Base-by-base conservation (phyloP, 2,329 filamentous ascomycete species). In the Cladobotryum protrusum region DNA sequence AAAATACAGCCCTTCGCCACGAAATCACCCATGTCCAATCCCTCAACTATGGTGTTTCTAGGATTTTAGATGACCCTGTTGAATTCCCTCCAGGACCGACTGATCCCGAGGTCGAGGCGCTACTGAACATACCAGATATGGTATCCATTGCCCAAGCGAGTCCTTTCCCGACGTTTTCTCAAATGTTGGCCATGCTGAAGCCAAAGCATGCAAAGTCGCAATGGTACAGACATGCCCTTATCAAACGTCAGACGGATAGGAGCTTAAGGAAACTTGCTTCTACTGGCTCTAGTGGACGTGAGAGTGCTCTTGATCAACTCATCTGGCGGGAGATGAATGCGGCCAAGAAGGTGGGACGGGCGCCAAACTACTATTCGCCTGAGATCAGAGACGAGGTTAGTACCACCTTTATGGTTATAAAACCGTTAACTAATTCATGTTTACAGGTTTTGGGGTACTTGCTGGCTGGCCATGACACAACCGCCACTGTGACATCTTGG, bases 341-440 rank as follows among this genome's bases (percentile, higher is more conserved):
- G 2, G 67, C 68, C 0, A 53, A 60, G 41, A 67, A 62, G 52
- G 56, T 53, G 11, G 62, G 57, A 1, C 57, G 68, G 18, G 24
- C 52, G 5, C 63, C 67, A 0, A 51, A 66, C 17, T 69, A 66
- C 46, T 59, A 64, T 47, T 66, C 63, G 0, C 55, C 56, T 1
- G 54, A 52, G 12, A 66, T 71, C n/a, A 55, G 61, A 20, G 67
- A 70, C 48, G 68, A 71, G 55, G 63, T 64, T 46, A 32, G 57
- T 41, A 5, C 9, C 5, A 4, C 7, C n/a, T 2, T 2, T 15
- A 7, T 11, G 39, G 14, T 13, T 18, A 14, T 5, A n/a, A 4
- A 3, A 7, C 32, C 5, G 20, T 48, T 1, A n/a, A 5, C 42
- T 51, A 19, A 51, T 46, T 50, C 15, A 36, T 24, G 1, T 6